These are phyloP conservation scores for Adansonia digitata DNA, from an alignment of 345 rosid species.

Conservation along the genomic window DNA sequence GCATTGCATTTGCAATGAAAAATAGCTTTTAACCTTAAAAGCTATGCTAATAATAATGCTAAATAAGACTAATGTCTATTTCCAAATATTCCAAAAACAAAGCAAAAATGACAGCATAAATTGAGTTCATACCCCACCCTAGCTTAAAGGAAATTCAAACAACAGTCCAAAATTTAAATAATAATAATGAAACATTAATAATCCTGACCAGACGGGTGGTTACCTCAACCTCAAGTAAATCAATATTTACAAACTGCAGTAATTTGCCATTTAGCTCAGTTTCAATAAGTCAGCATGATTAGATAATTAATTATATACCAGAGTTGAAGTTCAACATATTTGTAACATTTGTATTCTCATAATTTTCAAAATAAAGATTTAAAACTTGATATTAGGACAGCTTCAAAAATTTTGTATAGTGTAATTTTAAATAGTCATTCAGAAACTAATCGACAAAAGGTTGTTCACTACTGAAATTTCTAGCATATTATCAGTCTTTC, in stretches of 20 bases:
- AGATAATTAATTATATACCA: not conserved
- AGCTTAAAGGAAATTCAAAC: too few relatives aligned
- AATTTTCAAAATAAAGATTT: not conserved
- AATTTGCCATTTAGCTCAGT: constrained; percentile 91
- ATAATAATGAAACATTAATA: too few relatives aligned
- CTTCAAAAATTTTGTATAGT: not conserved
- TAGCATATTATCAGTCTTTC: not conserved
- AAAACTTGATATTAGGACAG: not conserved
- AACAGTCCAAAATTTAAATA: too few relatives aligned
- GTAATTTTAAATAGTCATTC: not conserved
- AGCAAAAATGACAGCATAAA: too few relatives aligned
- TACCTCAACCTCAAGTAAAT: constrained; percentile 95
- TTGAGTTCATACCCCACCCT: too few relatives aligned
- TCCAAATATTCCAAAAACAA: too few relatives aligned
- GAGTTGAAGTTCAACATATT: not conserved
- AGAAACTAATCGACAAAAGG: not conserved
- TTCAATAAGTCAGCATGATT: constrained; percentile 36
- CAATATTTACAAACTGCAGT: constrained; percentile 77
- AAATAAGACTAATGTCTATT: too few relatives aligned
- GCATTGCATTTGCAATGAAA: too few relatives aligned
- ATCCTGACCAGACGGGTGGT: too few relatives aligned
- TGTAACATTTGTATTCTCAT: not conserved
- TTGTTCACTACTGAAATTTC: not conserved
- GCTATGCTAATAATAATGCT: too few relatives aligned
- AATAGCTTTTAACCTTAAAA: too few relatives aligned